phyloP scores from a whole-genome alignment of 441 rosid genomes.

The California macrophylla region DNA sequence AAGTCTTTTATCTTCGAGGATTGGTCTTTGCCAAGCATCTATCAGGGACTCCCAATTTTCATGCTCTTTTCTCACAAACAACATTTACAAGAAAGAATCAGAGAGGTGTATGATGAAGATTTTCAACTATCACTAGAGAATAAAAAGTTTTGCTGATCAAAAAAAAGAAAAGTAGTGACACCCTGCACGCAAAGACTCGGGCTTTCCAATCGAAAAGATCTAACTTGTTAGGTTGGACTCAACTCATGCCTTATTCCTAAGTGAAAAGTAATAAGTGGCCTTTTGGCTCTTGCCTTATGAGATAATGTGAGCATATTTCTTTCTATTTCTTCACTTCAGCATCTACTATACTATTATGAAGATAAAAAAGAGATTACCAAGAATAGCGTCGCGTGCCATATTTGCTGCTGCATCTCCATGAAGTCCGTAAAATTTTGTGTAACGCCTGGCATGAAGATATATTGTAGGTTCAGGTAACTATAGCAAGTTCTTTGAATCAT shows the following conservation, averaged over 20 bases:
- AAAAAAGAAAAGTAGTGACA: too few relatives aligned
- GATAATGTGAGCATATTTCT: too few relatives aligned
- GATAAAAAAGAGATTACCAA: conserved; percentile 29
- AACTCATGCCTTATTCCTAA: too few relatives aligned
- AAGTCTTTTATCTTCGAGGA: conserved; percentile 47
- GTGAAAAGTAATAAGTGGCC: too few relatives aligned
- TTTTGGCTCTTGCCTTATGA: too few relatives aligned
- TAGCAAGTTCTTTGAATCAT: not conserved
- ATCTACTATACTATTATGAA: not conserved
- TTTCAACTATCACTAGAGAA: not conserved
- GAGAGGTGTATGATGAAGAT: not conserved
- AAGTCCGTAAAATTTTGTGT: not conserved
- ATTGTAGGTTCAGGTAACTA: not conserved
- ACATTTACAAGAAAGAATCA: conserved; percentile 1
- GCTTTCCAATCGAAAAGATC: too few relatives aligned
- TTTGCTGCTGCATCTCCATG: conserved; percentile 1
- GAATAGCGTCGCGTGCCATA: conserved; percentile 42
- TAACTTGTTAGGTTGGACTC: too few relatives aligned
- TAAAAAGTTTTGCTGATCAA: too few relatives aligned
- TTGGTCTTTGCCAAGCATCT: conserved; percentile 62
- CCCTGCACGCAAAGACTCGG: too few relatives aligned
- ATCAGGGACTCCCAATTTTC: conserved; percentile 49
- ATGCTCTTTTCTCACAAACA: conserved; percentile 29
- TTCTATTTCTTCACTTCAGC: too few relatives aligned
- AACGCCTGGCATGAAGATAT: not conserved